A percentile compares a stretch with the other conserved stretches of the same genome.
Conservation (phyloP, 2,329 filamentous ascomycete genomes). For the Cladosporium colombiae region DNA sequence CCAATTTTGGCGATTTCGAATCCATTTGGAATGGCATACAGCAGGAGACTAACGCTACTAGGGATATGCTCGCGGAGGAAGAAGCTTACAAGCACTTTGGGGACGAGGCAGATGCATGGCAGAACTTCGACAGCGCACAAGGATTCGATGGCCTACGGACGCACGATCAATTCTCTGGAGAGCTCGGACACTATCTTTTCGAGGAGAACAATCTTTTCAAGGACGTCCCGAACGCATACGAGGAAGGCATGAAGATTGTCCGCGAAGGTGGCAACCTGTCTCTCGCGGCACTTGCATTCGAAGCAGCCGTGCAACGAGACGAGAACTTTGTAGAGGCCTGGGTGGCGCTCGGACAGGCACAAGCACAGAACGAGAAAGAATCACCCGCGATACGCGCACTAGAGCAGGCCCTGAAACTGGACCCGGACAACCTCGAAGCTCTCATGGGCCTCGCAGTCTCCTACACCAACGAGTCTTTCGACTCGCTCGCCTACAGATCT, state of each 20-base stretch:
- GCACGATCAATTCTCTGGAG: constrained; percentile 64
- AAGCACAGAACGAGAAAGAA: constrained; percentile 99
- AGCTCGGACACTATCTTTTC: constrained; percentile 88
- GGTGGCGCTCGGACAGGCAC: constrained; percentile 86
- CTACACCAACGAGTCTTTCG: constrained; percentile 98
- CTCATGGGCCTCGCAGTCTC: constrained; percentile 95
- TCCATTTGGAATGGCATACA: constrained; percentile 82
- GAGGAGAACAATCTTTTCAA: constrained; percentile 92
- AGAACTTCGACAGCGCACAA: constrained; percentile 70
- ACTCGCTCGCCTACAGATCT: constrained; percentile 93
- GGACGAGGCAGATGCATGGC: constrained; percentile 81
- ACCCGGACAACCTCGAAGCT: constrained; percentile 82
- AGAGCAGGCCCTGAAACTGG: constrained; percentile 85
- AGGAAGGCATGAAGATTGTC: constrained; percentile 91
- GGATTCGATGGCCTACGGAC: constrained; percentile 53
- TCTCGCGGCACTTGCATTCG: constrained; percentile 88
- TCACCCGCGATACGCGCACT: constrained; percentile 90
- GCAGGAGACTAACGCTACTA: constrained; percentile 66
- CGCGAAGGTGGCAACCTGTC: constrained; percentile 91
- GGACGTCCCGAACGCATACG: constrained; percentile 79
- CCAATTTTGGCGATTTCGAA: constrained; percentile 84
- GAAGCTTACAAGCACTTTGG: constrained; percentile 64
- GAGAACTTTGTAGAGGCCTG: constrained; percentile 87
- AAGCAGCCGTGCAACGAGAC: constrained; percentile 90
- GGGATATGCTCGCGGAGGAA: constrained; percentile 68